Evolutionary conservation across 768 basidiomycete species (phyloP), one percentile per base, ranked within the genome.

Genomic region (Pluteus cervinus): DNA sequence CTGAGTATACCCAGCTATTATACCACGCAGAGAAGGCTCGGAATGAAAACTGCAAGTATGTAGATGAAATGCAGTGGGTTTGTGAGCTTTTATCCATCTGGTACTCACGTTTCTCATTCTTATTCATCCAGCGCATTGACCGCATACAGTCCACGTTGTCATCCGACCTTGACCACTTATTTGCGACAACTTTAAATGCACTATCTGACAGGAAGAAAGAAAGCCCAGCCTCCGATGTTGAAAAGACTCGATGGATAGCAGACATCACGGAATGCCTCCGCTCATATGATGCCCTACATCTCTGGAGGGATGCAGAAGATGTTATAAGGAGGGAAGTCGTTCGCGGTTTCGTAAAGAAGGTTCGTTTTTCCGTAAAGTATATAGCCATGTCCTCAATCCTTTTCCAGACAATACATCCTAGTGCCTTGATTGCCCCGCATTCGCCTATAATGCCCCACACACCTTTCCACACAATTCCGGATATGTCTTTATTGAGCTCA

Each of bases 281-380:
- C 29, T 84, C 84, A 3, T 93, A 93, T 50, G 86, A 91, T 47
- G 57, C 72, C 5, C 63, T 99, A 34, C 75, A 79, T 9, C 73
- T 90, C 6, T 91, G 88, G 86, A 64, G 77, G 49, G 81, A 87
- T 45, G 94, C 92, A 2, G 93, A 94, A 60, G 86, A 91, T 42
- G 79, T 96, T 12, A 61, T 97, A 35, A 69, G 82, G 39, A 66
- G 65, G 36, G 77, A 83, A 29, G 64, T 96, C 24, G 72, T 91
- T 24, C 75, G 76, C 2, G 71, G 70, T 10, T 93, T 92, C 49
- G 70, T 91, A 7, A 79, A 75, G 50, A 85, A 86, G 69, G 91
- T 84, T 37, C 25, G 55, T 48, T n/a, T 22, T n/a, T 30, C 28
- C n/a, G 12, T 36, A 35, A 5, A 35, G 24, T 22, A 17, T 9